phyloP scores from a whole-genome alignment of 2,329 filamentous ascomycete species.

The Grosmannia huntii region DNA sequence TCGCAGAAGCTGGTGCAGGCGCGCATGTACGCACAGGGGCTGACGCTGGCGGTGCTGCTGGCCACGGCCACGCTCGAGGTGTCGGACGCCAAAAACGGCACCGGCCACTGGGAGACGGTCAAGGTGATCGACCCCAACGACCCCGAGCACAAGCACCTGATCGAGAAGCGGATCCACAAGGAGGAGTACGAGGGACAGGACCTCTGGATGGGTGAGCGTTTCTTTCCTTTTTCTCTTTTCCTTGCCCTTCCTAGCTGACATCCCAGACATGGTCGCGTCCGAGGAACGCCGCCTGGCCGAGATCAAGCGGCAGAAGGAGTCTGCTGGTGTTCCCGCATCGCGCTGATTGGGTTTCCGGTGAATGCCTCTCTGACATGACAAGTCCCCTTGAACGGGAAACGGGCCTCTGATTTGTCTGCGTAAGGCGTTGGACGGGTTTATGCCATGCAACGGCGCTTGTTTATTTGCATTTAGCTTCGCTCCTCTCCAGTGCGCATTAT shows the following conservation, averaged over 20 bases:
- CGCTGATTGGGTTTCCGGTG: not conserved
- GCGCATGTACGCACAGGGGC: constrained; percentile 82
- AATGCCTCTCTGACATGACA: no score
- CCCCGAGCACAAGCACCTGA: constrained; percentile 67
- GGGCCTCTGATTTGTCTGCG: no score
- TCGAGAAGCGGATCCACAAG: constrained; percentile 80
- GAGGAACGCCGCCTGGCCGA: constrained; percentile 51
- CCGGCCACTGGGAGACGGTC: constrained; percentile 73
- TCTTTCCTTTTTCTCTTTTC: not conserved
- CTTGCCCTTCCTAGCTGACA: constrained; percentile 9
- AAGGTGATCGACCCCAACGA: constrained; percentile 70
- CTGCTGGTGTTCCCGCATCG: constrained; percentile 7
- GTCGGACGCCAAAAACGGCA: constrained; percentile 61
- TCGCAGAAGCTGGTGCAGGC: constrained; percentile 88
- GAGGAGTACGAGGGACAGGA: constrained; percentile 82
- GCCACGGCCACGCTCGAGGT: constrained; percentile 73
- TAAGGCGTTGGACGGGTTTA: no score
- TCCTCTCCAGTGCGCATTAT: no score
- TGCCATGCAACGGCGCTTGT: no score
- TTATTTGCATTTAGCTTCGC: no score
- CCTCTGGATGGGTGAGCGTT: constrained; percentile 68
- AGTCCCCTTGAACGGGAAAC: no score
- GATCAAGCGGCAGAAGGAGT: constrained; percentile 21
- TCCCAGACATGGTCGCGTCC: constrained; percentile 64
- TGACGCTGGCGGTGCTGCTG: constrained; percentile 75